These are phyloP conservation scores for Boletus sensibilis DNA, from an alignment of 768 basidiomycete genomes.

Conservation along the genomic window DNA sequence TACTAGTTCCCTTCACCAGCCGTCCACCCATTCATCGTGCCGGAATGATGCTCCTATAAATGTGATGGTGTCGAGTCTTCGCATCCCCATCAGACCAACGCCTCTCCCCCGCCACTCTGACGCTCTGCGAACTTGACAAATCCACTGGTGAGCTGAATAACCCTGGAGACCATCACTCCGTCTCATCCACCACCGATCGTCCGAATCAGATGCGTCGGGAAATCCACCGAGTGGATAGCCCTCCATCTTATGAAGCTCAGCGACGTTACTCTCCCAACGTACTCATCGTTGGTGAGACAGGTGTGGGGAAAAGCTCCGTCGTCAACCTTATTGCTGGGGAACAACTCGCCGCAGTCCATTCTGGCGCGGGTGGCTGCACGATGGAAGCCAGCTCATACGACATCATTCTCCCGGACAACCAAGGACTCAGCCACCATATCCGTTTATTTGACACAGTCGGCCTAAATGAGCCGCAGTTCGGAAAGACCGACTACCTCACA, in stretches of 20 bases:
- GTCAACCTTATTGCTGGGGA: slow-evolving; percentile 39
- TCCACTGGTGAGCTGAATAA: slow-evolving; percentile 13
- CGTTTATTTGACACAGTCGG: slow-evolving; percentile 37
- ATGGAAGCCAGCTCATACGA: slow-evolving; percentile 30
- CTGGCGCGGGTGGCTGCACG: slow-evolving; percentile 37
- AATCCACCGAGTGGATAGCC: slow-evolving; percentile 6
- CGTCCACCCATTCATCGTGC: neutral
- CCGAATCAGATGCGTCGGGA: slow-evolving; percentile 14
- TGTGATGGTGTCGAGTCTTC: neutral
- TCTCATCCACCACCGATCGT: slow-evolving; percentile 4
- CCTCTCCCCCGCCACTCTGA: slow-evolving; percentile 1
- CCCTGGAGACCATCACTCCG: neutral
- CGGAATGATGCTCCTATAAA: slow-evolving; percentile 19
- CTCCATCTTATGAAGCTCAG: slow-evolving; percentile 21
- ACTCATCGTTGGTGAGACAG: slow-evolving; percentile 36
- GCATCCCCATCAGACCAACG: neutral
- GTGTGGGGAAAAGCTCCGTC: slow-evolving; percentile 40
- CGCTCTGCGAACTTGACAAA: neutral
- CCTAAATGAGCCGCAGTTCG: slow-evolving; percentile 27
- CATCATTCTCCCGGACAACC: slow-evolving; percentile 18
- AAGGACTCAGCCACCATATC: slow-evolving; percentile 20
- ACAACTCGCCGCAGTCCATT: slow-evolving; percentile 28
- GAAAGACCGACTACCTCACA: slow-evolving; percentile 24
- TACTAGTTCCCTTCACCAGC: neutral
- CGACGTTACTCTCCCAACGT: slow-evolving; percentile 34